phyloP scores from a whole-genome alignment of 1,139 yeast genomes.

The Pneumocystis sp. region DNA sequence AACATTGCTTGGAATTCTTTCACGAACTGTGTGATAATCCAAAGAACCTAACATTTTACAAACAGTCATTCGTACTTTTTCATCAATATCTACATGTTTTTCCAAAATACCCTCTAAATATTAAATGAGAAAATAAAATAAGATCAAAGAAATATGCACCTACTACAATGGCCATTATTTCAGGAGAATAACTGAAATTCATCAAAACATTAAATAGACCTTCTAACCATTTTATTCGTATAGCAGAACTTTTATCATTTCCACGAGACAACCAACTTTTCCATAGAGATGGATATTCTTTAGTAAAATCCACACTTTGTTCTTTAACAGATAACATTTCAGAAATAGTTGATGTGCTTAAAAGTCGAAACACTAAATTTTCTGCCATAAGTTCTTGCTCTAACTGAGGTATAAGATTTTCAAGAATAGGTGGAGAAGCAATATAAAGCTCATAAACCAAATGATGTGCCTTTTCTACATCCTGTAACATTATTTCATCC shows the following conservation, averaged over 20 bases:
- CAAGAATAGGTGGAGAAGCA: conserved; percentile 57
- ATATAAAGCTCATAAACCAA: conserved; percentile 61
- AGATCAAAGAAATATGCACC: not conserved
- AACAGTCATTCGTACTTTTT: conserved; percentile 52
- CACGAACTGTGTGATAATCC: conserved; percentile 25
- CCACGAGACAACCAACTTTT: conserved; percentile 60
- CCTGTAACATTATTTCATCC: conserved; percentile 27
- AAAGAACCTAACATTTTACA: conserved; percentile 31
- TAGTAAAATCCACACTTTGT: conserved; percentile 42
- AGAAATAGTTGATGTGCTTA: conserved; percentile 67
- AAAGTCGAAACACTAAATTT: conserved; percentile 42
- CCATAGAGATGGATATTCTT: conserved; percentile 49
- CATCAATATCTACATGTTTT: conserved; percentile 63
- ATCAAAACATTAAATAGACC: conserved; percentile 27
- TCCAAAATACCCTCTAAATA: conserved; percentile 49
- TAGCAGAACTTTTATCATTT: conserved; percentile 49
- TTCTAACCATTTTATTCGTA: conserved; percentile 58
- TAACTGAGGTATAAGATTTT: conserved; percentile 62
- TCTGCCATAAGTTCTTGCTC: conserved; percentile 66
- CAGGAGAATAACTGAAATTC: not conserved
- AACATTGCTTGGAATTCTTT: conserved; percentile 31
- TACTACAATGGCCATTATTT: not conserved
- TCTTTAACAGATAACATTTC: conserved; percentile 38
- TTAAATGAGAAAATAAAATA: conserved; percentile 17
- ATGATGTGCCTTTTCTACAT: conserved; percentile 44